Evolutionary conservation across 2,329 filamentous ascomycete species (phyloP), one percentile per base, ranked within the genome.

Genomic region (Phoma herbarum): DNA sequence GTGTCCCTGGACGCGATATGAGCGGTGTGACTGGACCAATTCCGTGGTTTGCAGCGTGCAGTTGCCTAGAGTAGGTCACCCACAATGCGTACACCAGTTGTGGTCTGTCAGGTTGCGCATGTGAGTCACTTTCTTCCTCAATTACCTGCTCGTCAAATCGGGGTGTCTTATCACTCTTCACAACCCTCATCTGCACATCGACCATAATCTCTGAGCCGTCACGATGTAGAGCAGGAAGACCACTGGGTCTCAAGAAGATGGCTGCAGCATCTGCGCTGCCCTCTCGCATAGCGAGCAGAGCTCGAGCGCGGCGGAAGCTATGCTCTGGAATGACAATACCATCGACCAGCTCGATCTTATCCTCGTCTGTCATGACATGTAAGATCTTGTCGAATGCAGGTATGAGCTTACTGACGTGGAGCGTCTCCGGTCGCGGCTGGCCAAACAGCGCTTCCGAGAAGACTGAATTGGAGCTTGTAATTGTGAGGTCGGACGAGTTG

Each of bases 271-370:
- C 92, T 43, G 88, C 86, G 44, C 88, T 91, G 26, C 91, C 92
- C 74, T 97, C 91, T 54, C 91, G 88, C 56, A 98, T 83, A 2
- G 91, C 90, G 23, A 97, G 84, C 52, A 97, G 85, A 4, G 93
- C 92, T 57, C 92, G 87, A 7, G 95, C 95, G 65, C 93, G 89
- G 57, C 95, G 88, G 79, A 99, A 98, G 71, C 92, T 96, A 74
- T 97, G 93, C 76, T 99, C 95, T 1, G 95, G 93, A 55, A 99
- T 90, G 16, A 99, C 93, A 70, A 97, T 93, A n/a, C 95, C 95
- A 75, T 99, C 95, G 11, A 90, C 85, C 25, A 98, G 82, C 50
- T 88, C 84, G 49, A 97, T 84, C 39, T 91, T 88, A 67, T 99
- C 93, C 73, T 97, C 92, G 54, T 96, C 90, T 4, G 88, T 92